Conservation (phyloP, 2,329 filamentous ascomycete genomes). For the Diaporthe helianthi region DNA sequence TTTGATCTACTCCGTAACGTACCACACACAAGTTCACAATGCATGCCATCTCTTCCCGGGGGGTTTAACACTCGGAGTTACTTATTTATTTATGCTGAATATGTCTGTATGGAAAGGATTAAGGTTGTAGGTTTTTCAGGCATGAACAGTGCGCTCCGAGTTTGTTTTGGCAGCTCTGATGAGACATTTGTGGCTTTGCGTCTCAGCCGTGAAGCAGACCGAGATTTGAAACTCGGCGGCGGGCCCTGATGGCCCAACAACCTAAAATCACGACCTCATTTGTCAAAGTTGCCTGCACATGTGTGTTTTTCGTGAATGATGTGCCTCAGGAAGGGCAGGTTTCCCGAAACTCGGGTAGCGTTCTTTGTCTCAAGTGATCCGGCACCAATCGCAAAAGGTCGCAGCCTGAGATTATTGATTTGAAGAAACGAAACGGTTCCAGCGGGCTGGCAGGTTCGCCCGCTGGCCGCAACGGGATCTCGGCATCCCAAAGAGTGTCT, state of each 20-base stretch:
- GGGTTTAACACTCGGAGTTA: not conserved
- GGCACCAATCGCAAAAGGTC: not conserved
- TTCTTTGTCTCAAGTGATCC: not conserved
- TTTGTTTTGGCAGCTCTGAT: not conserved
- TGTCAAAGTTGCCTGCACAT: not conserved
- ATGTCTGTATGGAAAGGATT: too few relatives aligned
- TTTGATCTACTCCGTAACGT: too few relatives aligned
- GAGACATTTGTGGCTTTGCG: slow-evolving; percentile 19
- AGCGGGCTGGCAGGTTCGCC: not conserved
- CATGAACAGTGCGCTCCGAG: not conserved
- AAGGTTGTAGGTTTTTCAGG: not conserved
- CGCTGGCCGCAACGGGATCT: not conserved
- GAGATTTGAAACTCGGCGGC: slow-evolving; percentile 4
- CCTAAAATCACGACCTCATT: not conserved
- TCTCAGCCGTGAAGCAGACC: slow-evolving; percentile 18
- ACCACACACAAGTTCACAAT: not conserved
- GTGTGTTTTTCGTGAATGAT: not conserved
- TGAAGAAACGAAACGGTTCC: not conserved
- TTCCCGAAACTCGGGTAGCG: not conserved
- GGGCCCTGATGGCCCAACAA: not conserved
- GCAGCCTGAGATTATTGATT: not conserved
- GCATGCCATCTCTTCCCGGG: not conserved
- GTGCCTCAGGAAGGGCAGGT: not conserved
- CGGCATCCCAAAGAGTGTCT: not conserved
- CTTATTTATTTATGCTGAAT: not conserved